Evolutionary conservation across 495 filamentous ascomycete genomes (phyloP).

Genomic region (Penicillium manginii): DNA sequence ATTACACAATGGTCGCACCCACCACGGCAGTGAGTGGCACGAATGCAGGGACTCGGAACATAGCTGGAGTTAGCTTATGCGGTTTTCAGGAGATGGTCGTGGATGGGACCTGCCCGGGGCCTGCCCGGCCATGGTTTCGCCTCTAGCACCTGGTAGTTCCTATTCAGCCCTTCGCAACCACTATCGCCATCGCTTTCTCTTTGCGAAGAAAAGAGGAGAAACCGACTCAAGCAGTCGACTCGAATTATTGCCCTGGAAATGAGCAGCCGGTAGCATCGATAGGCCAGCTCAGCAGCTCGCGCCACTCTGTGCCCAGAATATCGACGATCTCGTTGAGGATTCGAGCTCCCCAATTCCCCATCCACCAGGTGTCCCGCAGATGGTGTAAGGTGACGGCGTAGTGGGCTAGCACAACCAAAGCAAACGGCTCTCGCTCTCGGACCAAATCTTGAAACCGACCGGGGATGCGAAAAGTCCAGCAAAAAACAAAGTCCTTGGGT

Average conservation of each 20-base stretch:
- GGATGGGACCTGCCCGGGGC: neutral
- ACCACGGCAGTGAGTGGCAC: neutral
- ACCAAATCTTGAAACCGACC: slow-evolving; percentile 55
- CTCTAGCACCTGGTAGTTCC: neutral
- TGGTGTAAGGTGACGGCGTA: slow-evolving; percentile 54
- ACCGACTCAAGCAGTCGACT: neutral
- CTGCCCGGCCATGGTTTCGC: neutral
- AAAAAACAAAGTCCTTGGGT: slow-evolving; percentile 44
- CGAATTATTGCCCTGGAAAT: slow-evolving; percentile 16
- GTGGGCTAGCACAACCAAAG: slow-evolving; percentile 56
- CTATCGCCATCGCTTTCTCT: too few species aligned
- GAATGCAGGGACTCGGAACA: slow-evolving; percentile 11
- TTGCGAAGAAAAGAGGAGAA: neutral
- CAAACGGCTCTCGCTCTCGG: slow-evolving; percentile 53
- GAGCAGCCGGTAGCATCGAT: slow-evolving; percentile 45
- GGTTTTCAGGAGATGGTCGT: neutral
- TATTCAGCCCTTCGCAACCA: neutral
- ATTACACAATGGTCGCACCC: slow-evolving; percentile 20
- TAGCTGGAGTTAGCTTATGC: neutral
- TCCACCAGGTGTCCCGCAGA: slow-evolving; percentile 55
- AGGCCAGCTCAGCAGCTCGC: slow-evolving; percentile 41
- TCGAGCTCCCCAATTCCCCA: slow-evolving; percentile 47
- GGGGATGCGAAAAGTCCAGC: slow-evolving; percentile 56
- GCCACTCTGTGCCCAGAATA: slow-evolving; percentile 35
- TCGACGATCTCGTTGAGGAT: slow-evolving; percentile 39